Evolutionary conservation across 768 basidiomycete species (phyloP).

Genomic region (Boletus sensibilis): DNA sequence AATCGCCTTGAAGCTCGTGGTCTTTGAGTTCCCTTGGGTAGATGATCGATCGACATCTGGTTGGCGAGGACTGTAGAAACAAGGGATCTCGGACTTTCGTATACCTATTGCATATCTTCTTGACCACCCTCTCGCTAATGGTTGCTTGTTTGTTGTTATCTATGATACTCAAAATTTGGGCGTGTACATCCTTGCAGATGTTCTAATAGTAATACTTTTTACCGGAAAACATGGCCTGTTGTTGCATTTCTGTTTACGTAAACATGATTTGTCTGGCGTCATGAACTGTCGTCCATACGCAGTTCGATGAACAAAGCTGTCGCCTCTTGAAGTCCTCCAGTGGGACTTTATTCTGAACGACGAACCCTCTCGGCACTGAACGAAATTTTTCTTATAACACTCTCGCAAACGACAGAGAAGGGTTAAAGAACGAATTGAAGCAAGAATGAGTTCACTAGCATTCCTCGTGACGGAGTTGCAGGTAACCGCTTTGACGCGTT

Average conservation of each 20-base stretch:
- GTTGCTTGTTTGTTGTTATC: neutral
- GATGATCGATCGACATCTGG: too few species aligned
- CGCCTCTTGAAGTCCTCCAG: neutral
- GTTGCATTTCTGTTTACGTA: neutral
- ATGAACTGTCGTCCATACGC: neutral
- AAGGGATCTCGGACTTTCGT: neutral
- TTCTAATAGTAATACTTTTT: neutral
- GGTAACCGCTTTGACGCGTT: slow-evolving; percentile 33
- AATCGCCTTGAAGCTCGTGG: slow-evolving; percentile 23
- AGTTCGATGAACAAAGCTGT: neutral
- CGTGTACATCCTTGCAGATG: neutral
- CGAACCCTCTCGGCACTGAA: neutral
- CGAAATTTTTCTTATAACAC: neutral
- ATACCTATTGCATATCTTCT: neutral
- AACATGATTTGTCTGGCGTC: slow-evolving; percentile 5
- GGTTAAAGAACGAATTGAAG: neutral
- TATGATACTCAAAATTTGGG: neutral
- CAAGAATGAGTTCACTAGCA: slow-evolving; percentile 61
- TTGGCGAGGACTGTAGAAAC: neutral
- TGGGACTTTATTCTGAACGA: neutral
- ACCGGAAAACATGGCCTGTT: neutral
- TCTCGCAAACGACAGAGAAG: neutral
- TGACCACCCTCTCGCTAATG: neutral
- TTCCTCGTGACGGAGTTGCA: slow-evolving; percentile 76
- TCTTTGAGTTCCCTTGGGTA: slow-evolving; percentile 1